A percentile compares a stretch with the other conserved stretches of the same genome.
phyloP scores from a whole-genome alignment of 352 stramenopile genomes.

The Thalassiosira hispida region DNA sequence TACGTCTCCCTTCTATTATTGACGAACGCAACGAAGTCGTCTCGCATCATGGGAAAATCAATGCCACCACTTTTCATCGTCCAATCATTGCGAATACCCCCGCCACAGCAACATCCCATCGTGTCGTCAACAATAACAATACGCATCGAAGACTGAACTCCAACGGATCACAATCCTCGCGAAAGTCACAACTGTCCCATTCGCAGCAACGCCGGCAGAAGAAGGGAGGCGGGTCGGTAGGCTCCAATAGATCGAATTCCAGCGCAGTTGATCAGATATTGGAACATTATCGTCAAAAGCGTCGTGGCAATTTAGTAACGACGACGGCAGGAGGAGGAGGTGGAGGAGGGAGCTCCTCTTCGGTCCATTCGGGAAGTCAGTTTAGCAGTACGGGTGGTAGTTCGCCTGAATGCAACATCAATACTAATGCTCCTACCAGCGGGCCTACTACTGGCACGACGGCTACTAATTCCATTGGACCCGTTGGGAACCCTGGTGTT shows the following conservation, averaged over 20 bases:
- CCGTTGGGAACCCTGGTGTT: too few species aligned
- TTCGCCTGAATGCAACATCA: neutral
- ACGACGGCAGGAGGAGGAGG: neutral
- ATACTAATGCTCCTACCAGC: too few species aligned
- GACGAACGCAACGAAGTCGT: neutral
- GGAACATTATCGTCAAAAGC: slow-evolving; percentile 53
- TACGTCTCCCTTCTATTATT: too few species aligned
- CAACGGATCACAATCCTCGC: slow-evolving; percentile 15
- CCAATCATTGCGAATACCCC: too few species aligned
- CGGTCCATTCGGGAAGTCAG: neutral
- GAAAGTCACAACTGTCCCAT: too few species aligned
- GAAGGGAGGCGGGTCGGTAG: slow-evolving; percentile 22
- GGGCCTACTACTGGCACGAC: too few species aligned
- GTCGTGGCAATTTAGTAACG: neutral
- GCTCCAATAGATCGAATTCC: slow-evolving; percentile 31
- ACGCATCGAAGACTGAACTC: slow-evolving; percentile 24
- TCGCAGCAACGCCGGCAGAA: slow-evolving; percentile 7
- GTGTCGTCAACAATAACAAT: neutral
- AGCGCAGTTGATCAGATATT: slow-evolving; percentile 51
- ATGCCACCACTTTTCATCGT: too few species aligned
- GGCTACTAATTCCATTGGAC: too few species aligned
- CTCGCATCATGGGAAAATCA: too few species aligned
- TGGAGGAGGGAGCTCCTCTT: neutral
- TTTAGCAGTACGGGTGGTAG: neutral
- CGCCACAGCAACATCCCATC: too few species aligned